These are phyloP conservation scores for Penicillium turbatum DNA, from an alignment of 495 filamentous ascomycete genomes.

Conservation along the genomic window DNA sequence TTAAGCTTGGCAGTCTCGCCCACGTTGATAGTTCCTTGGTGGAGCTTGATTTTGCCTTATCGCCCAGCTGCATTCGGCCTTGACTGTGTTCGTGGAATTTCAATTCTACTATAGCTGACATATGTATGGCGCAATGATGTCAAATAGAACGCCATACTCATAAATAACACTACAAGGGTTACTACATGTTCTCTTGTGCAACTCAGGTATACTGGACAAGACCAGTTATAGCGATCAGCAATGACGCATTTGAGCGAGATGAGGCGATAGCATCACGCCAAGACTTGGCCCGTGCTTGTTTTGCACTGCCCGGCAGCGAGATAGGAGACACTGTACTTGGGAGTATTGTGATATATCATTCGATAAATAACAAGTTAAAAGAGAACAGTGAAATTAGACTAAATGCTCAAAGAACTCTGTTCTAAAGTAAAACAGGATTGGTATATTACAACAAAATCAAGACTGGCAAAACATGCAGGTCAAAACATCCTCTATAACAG, in stretches of 20 bases:
- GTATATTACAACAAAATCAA: slow-evolving; percentile 21
- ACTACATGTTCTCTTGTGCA: neutral
- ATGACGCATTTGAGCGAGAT: slow-evolving; percentile 1
- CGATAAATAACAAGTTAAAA: neutral
- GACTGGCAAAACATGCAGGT: neutral
- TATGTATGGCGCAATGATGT: neutral
- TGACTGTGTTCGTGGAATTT: neutral
- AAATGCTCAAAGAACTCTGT: neutral
- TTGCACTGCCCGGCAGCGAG: too few relatives aligned
- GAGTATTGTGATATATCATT: too few relatives aligned
- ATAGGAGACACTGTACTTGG: too few relatives aligned
- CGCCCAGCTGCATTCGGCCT: neutral
- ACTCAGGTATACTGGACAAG: neutral
- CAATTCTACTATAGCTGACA: neutral
- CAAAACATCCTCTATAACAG: neutral
- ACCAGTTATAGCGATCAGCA: neutral
- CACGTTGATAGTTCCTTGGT: slow-evolving; percentile 11
- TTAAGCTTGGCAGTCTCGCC: slow-evolving; percentile 1
- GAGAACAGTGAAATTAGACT: neutral
- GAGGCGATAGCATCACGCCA: slow-evolving; percentile 2
- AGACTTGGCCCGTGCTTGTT: neutral
- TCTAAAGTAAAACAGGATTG: slow-evolving; percentile 4
- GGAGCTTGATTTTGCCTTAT: neutral
- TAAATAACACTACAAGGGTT: neutral
- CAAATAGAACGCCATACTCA: neutral